phyloP scores from a whole-genome alignment of 352 stramenopile species.

The Phytophthora citricola region DNA sequence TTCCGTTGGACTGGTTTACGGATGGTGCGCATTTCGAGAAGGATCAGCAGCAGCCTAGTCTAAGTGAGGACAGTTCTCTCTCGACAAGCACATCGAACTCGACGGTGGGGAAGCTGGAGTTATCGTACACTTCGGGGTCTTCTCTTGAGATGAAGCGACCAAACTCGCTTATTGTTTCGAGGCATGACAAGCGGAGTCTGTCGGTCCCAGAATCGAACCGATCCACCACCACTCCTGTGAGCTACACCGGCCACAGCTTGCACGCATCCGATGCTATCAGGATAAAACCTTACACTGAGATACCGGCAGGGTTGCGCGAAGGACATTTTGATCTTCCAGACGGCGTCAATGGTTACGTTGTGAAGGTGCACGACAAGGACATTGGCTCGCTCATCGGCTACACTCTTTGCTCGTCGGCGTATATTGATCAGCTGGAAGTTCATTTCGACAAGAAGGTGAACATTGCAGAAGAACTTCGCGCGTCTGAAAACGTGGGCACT shows the following conservation, averaged over 20 bases:
- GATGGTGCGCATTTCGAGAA: constrained; percentile 45
- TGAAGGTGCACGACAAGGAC: constrained; percentile 86
- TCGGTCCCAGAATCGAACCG: constrained; percentile 52
- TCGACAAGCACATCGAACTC: constrained; percentile 49
- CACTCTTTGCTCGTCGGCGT: constrained; percentile 75
- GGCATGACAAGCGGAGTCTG: constrained; percentile 38
- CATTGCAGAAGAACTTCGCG: constrained; percentile 55
- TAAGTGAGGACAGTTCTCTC: constrained; percentile 43
- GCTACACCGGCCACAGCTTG: constrained; percentile 34
- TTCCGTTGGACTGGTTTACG: constrained; percentile 83
- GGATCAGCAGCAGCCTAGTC: constrained; percentile 31
- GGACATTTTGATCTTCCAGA: constrained; percentile 78
- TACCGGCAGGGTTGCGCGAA: constrained; percentile 56
- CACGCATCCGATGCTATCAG: constrained; percentile 48
- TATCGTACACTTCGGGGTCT: constrained; percentile 52
- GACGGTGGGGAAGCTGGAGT: constrained; percentile 42
- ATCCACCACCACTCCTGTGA: constrained; percentile 30
- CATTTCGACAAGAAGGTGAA: constrained; percentile 66
- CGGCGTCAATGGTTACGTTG: constrained; percentile 78
- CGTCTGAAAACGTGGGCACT: constrained; percentile 26
- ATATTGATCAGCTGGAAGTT: constrained; percentile 72
- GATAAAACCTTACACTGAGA: constrained; percentile 58
- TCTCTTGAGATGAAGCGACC: constrained; percentile 51
- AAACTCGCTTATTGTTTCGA: constrained; percentile 26
- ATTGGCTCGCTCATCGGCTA: constrained; percentile 85